Conservation (phyloP, 2,329 filamentous ascomycete genomes). For the Scorias spongiosa region DNA sequence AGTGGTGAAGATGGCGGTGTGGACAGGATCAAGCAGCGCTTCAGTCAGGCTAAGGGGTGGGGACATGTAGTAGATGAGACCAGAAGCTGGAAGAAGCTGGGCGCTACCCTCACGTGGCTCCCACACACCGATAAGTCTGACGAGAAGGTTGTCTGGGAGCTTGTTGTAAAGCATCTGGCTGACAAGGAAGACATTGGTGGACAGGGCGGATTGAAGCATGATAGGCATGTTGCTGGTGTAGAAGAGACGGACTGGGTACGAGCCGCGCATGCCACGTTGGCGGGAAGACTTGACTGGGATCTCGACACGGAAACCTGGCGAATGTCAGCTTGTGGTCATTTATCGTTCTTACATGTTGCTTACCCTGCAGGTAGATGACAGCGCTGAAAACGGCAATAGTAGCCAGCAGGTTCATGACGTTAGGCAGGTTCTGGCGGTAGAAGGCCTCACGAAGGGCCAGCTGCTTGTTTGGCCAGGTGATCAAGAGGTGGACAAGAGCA, state of each 20-base stretch:
- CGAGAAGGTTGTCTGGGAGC: conserved; percentile 96
- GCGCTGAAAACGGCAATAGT: conserved; percentile 88
- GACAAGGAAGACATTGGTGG: conserved; percentile 97
- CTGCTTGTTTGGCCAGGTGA: conserved; percentile 99
- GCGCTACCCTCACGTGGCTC: conserved; percentile 91
- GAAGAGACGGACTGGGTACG: conserved; percentile 96
- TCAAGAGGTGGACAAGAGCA: conserved; percentile 89
- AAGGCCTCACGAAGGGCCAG: conserved; percentile 96
- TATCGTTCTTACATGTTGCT: not conserved
- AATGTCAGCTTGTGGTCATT: not conserved
- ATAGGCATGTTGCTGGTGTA: conserved; percentile 99
- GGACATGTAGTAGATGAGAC: conserved; percentile 99
- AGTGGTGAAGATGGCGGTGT: conserved; percentile 85
- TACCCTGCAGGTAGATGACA: conserved; percentile 67
- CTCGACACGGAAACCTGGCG: conserved; percentile 97
- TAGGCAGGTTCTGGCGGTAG: conserved; percentile 97
- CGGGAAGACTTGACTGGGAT: conserved; percentile 99
- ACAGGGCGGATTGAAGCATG: conserved; percentile 97
- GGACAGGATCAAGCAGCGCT: conserved; percentile 88
- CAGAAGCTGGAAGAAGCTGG: conserved; percentile 84
- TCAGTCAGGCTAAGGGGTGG: conserved; percentile 96
- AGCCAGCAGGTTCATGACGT: conserved; percentile 96
- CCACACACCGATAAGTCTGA: conserved; percentile 95
- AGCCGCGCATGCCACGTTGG: conserved; percentile 95
- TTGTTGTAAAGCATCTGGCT: conserved; percentile 98